phyloP scores from a whole-genome alignment of 2,329 filamentous ascomycete genomes.

The Apiospora kogelbergensis region DNA sequence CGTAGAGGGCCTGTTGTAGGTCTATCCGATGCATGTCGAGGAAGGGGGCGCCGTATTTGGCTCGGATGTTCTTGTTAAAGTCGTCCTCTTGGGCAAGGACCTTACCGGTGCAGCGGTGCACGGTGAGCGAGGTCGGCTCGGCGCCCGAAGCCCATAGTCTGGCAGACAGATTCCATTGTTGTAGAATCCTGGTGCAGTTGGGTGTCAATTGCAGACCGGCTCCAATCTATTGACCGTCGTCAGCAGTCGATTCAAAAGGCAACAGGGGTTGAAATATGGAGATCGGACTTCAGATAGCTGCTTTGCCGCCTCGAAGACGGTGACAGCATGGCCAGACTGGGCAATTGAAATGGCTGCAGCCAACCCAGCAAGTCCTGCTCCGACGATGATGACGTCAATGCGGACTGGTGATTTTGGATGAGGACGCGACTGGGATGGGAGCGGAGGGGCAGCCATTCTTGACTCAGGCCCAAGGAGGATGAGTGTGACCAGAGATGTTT shows the following conservation, averaged over 20 bases:
- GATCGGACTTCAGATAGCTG: slow-evolving; percentile 38
- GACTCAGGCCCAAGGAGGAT: too few relatives aligned
- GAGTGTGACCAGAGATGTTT: too few relatives aligned
- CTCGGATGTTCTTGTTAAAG: slow-evolving; percentile 53
- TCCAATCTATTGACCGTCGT: slow-evolving; percentile 40
- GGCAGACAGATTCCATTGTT: slow-evolving; percentile 49
- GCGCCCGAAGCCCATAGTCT: slow-evolving; percentile 37
- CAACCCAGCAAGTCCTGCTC: slow-evolving; percentile 44
- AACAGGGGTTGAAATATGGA: neutral
- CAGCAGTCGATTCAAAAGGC: slow-evolving; percentile 11
- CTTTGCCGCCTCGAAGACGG: slow-evolving; percentile 40
- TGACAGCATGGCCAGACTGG: slow-evolving; percentile 39
- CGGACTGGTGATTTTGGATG: neutral
- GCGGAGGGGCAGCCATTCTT: too few relatives aligned
- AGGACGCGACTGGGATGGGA: neutral
- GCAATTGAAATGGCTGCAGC: slow-evolving; percentile 38
- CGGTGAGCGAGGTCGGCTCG: slow-evolving; percentile 46
- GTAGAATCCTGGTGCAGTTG: slow-evolving; percentile 49
- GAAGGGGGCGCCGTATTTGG: slow-evolving; percentile 57
- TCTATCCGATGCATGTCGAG: slow-evolving; percentile 63
- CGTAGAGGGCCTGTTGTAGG: slow-evolving; percentile 53
- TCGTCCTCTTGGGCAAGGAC: slow-evolving; percentile 48
- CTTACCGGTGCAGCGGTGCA: slow-evolving; percentile 53
- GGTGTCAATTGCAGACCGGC: slow-evolving; percentile 55
- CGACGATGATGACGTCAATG: slow-evolving; percentile 38